Percentiles rank a stretch among this genome's conserved stretches.
Conservation (phyloP, 108 stramenopile species). For the Cylindrotheca closterium region DNA sequence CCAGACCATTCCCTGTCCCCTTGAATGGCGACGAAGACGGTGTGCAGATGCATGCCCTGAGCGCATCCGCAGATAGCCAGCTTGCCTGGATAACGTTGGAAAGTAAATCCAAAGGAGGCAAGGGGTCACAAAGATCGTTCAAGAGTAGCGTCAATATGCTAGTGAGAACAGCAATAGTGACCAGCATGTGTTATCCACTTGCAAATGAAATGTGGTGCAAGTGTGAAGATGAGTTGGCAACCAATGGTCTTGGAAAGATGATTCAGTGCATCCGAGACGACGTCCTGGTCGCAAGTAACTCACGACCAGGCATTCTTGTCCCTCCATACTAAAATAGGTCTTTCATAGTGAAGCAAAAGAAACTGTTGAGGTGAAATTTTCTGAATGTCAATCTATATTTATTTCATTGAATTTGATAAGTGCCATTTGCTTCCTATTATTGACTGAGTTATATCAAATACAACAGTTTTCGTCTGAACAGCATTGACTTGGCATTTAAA, state of each 20-base stretch:
- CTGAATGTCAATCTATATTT: neutral
- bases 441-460: too few relatives aligned
- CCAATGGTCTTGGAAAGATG: slow-evolving; percentile 13
- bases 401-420: too few relatives aligned
- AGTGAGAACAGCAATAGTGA: slow-evolving; percentile 12
- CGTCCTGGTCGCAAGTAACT: slow-evolving; percentile 37
- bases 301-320: slow-evolving; percentile 37
- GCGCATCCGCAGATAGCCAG: slow-evolving; percentile 78
- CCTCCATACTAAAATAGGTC: slow-evolving; percentile 29
- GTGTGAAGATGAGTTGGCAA: slow-evolving; percentile 20
- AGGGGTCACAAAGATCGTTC: slow-evolving; percentile 5
- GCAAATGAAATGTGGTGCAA: slow-evolving; percentile 25
- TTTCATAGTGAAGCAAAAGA: neutral
- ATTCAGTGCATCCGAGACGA: slow-evolving; percentile 28
- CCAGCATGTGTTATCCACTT: slow-evolving; percentile 29
- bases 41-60: slow-evolving; percentile 64
- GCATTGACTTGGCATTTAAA: too few relatives aligned
- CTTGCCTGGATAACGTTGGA: slow-evolving; percentile 66
- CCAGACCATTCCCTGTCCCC: slow-evolving; percentile 62
- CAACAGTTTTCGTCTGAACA: too few relatives aligned
- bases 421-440: too few relatives aligned
- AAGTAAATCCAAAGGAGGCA: slow-evolving; percentile 11
- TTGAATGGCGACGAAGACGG: slow-evolving; percentile 69
- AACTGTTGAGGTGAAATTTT: neutral
- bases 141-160: slow-evolving; percentile 13